Base-by-base conservation (phyloP, 1,139 yeast species). In the Lodderomyces metapsilosis region DNA sequence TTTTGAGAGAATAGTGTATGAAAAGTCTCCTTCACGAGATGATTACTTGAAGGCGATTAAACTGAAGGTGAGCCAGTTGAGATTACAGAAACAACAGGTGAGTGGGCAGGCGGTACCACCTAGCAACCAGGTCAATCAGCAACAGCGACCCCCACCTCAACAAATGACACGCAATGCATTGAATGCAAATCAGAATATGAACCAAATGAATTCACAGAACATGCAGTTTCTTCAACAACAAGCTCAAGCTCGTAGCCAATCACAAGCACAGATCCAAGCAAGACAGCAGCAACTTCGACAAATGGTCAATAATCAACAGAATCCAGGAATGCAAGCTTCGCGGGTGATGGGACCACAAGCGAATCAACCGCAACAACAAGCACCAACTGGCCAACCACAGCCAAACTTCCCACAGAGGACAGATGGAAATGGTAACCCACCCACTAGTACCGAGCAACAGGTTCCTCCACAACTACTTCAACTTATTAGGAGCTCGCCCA, bases 401-500 rank as follows among this genome's bases (percentile, higher is more conserved):
- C 5, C 39, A 3, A 31, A 33, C 17, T 12, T 31, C 6, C 13
- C 22, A 32, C 39, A 37, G 22, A 38, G 30, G 9, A 25, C 34
- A 5, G 23, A 6, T 13, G 15, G 24, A n/a, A 32, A 32, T 20
- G 3, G 24, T 9, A 18, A 18, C 11, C 24, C 24, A n/a, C 15
- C 23, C 3, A 39, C 39, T 20, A 34, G 33, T 12, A 30, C 37
- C 8, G 22, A 23, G 11, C 38, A 36, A 21, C 49, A 42, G 36
- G 39, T 41, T n/a, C 41, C 45, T 13, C 48, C 46, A 12, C 73
- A 66, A 41, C 38, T 47, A 13, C 50, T 44, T 37, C 62, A 61
- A 38, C 56, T 68, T 57, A 66, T 72, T 43, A 50, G 73, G 35
- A 78, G 78, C 37, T 66, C 78, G 3, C 87, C 86, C 3, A 87